These are phyloP conservation scores for Penicillium paradoxum DNA, from an alignment of 495 filamentous ascomycete species.

Conservation along the genomic window DNA sequence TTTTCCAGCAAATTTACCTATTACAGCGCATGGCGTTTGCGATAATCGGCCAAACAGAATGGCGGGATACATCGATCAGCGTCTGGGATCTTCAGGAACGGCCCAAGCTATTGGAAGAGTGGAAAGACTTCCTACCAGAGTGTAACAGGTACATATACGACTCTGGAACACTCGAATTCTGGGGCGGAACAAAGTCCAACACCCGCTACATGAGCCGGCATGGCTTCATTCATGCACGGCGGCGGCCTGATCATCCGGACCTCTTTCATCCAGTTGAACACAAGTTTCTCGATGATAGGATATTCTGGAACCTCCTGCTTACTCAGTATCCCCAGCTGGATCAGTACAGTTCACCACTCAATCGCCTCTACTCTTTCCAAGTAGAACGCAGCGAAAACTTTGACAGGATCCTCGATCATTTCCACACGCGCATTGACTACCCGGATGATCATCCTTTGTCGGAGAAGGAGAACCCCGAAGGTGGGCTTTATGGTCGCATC, in stretches of 20 bases:
- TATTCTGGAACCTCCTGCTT: conserved; percentile 10
- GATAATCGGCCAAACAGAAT: conserved; percentile 3
- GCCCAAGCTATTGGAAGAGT: conserved; percentile 45
- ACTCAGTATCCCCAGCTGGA: conserved; percentile 12
- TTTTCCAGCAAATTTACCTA: conserved; percentile 28
- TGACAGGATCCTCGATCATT: background rate
- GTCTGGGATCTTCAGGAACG: conserved; percentile 31
- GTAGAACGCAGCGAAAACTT: background rate
- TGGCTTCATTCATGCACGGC: conserved; percentile 1
- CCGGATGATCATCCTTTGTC: conserved; percentile 12
- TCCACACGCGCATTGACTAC: conserved; percentile 14
- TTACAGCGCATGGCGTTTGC: conserved; percentile 11
- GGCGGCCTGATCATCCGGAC: conserved; percentile 1
- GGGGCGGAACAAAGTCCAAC: conserved; percentile 2
- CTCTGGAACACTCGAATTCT: conserved; percentile 7
- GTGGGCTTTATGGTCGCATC: conserved; percentile 21
- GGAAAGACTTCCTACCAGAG: conserved; percentile 43
- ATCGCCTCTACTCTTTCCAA: conserved; percentile 22
- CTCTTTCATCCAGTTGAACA: conserved; percentile 1
- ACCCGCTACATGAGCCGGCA: conserved; percentile 1
- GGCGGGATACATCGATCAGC: conserved; percentile 16
- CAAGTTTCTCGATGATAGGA: background rate
- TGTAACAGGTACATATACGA: conserved; percentile 18
- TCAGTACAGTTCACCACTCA: conserved; percentile 13
- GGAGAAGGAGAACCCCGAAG: conserved; percentile 7